Conservation (phyloP, 345 rosid species). For the Bruguiera gymnorhiza region DNA sequence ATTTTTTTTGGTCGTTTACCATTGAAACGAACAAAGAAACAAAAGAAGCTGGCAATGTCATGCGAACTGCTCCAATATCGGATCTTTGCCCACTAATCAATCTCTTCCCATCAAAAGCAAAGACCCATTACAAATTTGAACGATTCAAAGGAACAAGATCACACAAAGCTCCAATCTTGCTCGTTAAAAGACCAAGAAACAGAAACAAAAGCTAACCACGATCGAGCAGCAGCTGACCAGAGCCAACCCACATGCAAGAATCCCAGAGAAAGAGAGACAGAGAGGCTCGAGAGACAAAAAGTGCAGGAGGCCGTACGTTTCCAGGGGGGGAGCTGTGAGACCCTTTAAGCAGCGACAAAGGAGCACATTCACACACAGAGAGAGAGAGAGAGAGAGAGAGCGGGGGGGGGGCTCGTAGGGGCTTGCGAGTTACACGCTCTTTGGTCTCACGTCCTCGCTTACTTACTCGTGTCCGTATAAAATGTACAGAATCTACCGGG, state of each 20-base stretch:
- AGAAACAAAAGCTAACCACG: not conserved
- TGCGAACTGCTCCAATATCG: too few species aligned
- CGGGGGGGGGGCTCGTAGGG: too few species aligned
- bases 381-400: not conserved
- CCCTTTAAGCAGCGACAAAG: not conserved
- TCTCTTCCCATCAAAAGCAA: too few species aligned
- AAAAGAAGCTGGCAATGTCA: too few species aligned
- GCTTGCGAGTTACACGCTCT: too few species aligned
- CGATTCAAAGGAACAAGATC: not conserved
- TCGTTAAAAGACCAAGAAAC: not conserved
- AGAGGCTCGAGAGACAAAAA: slow-evolving; percentile 10
- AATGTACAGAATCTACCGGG: too few species aligned
- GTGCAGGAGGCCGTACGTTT: slow-evolving; percentile 28
- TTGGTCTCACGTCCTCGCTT: too few species aligned
- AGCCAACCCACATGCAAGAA: not conserved
- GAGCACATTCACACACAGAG: not conserved
- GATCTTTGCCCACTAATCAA: too few species aligned
- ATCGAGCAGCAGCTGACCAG: not conserved
- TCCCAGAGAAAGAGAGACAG: not conserved
- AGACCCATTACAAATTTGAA: not conserved
- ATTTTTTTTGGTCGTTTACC: too few species aligned
- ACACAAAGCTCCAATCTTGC: not conserved
- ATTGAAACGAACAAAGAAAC: too few species aligned
- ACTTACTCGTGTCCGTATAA: too few species aligned
- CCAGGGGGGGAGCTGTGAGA: not conserved